Conservation (phyloP, 164 flowering plant genomes). For the Vitis labrusca region DNA sequence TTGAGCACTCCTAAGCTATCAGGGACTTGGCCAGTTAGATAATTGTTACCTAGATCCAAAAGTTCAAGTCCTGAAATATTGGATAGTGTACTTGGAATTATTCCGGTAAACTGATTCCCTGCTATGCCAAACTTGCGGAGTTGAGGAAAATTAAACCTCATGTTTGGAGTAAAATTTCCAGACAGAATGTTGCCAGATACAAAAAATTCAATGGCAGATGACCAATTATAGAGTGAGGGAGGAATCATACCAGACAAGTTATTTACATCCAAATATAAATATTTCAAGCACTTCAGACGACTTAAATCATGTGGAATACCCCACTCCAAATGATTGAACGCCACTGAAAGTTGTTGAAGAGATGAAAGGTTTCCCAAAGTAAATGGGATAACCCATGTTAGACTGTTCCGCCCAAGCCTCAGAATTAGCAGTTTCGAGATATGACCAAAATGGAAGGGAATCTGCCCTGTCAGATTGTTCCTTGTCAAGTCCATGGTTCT, state of each 20-base stretch:
- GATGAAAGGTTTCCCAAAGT: no score
- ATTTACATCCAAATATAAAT: constrained; percentile 3
- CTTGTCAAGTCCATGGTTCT: neutral
- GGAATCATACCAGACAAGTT: constrained; percentile 29
- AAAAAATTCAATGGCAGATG: constrained; percentile 1
- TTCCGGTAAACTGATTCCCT: constrained; percentile 9
- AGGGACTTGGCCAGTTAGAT: constrained; percentile 13
- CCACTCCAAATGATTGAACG: constrained; percentile 13
- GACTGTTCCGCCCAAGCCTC: no score
- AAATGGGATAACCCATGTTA: no score
- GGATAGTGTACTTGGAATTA: constrained; percentile 12
- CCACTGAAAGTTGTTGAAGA: neutral
- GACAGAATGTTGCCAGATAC: constrained; percentile 2
- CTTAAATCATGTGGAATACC: constrained; percentile 19
- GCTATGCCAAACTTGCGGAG: neutral
- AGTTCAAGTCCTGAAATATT: constrained; percentile 6
- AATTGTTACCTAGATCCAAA: neutral
- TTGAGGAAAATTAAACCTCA: constrained; percentile 29
- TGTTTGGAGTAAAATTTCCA: constrained; percentile 23
- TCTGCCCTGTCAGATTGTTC: neutral
- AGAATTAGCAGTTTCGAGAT: no score
- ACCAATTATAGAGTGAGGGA: constrained; percentile 22
- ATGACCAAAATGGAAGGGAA: no score
- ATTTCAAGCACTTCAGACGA: neutral
- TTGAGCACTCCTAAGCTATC: neutral